A percentile compares a stretch with the other conserved stretches of the same genome.
Conservation (phyloP, 805 yeast genomes). For the Barnettozyma botsteinii region DNA sequence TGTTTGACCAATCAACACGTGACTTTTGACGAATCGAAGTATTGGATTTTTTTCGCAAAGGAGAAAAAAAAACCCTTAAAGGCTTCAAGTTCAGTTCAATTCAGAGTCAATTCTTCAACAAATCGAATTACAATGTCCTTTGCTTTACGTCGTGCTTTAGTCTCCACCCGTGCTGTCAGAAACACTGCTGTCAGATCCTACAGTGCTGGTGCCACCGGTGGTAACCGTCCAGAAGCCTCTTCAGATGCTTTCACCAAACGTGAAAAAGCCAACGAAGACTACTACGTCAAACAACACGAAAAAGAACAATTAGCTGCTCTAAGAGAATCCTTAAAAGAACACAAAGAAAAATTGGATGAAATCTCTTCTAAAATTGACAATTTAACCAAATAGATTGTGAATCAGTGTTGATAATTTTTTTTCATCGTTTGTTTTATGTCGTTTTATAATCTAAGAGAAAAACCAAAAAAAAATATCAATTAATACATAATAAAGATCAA, state of each 20-base stretch:
- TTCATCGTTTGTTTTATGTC: neutral
- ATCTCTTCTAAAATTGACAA: conserved; percentile 40
- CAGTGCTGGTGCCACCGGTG: conserved; percentile 58
- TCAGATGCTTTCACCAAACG: conserved; percentile 71
- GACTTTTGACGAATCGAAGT: conserved; percentile 16
- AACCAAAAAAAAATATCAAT: neutral
- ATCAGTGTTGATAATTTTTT: neutral
- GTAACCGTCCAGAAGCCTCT: conserved; percentile 47
- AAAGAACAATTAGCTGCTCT: conserved; percentile 76
- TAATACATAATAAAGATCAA: neutral
- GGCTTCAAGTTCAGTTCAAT: neutral
- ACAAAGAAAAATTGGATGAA: conserved; percentile 52
- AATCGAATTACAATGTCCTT: conserved; percentile 10
- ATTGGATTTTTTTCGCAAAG: conserved; percentile 3
- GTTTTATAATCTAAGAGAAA: neutral
- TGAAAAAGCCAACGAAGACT: conserved; percentile 89
- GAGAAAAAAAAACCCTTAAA: conserved; percentile 4
- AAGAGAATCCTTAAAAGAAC: conserved; percentile 71
- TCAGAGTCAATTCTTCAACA: neutral
- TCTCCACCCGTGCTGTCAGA: conserved; percentile 24
- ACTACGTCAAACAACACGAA: conserved; percentile 82
- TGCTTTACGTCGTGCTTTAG: conserved; percentile 34
- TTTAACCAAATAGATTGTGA: conserved; percentile 6
- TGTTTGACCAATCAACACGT: conserved; percentile 4
- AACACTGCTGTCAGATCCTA: conserved; percentile 26